Base-by-base conservation (phyloP, 345 rosid genomes). In the Hevea brasiliensis region DNA sequence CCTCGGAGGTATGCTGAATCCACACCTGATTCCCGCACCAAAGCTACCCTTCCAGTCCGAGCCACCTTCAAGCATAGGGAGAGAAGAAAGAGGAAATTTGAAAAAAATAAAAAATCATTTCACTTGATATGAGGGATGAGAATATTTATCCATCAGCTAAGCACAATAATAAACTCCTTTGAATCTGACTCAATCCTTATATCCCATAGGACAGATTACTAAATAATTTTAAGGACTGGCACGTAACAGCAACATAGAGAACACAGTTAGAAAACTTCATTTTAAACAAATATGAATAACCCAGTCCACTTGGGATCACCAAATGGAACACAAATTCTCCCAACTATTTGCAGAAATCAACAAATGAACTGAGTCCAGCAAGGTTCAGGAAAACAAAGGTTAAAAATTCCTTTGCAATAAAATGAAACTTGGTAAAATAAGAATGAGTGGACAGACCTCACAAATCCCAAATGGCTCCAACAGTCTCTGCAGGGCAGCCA, bases 11-110 rank as follows among this genome's bases (percentile, higher is more conserved):
- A 82, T 2, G 91, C 81, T 26, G 94, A 89, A 75, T 89, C 94
- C 76, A 88, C 90, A 56, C 90, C 92, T 7, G 88, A 89, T 83
- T 89, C 94, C 65, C 92, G 79, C 73, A 82, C 89, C 81, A 89
- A 56, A 27, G 94, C 94, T 48, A 88, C 85, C 78, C 94, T 88
- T 72, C 94, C 92, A 0, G 90, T 89, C 78, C 90, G 78, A 45
- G 92, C 90, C 85, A 89, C 92, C 94, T 89, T 85, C 86, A 81
- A 11, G 21, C 0, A 47, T 3, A 9, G 59, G 13, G 21, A 45
- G 21, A n/a, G n/a, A n/a, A n/a, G n/a, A n/a, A n/a, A n/a, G n/a
- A n/a, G n/a, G n/a, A n/a, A n/a, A n/a, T n/a, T n/a, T n/a, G 32
- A 21, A 18, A 13, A n/a, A 63, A 64, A 20, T 18, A 68, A 64